Evolutionary conservation across 257 asterid species (phyloP), one percentile per base, ranked within the genome.

Genomic region (Hygrophila difformis): DNA sequence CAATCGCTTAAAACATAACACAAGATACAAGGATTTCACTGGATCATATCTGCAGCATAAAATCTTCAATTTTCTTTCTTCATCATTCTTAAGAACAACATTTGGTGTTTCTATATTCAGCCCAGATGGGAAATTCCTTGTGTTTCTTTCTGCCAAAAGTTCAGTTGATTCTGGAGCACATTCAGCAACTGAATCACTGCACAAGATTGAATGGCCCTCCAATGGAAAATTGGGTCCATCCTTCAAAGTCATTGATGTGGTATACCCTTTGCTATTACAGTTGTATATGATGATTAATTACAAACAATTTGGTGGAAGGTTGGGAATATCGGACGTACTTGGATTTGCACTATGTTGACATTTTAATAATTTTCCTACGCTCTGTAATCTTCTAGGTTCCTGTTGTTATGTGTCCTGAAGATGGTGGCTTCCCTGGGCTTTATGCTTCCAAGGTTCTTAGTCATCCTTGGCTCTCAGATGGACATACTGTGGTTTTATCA

Each of bases 391-490:
- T 51, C 56, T 63, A 91, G 99, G 94, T 91, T 64, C 84, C 93
- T 24, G 76, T 80, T 8, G 78, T 82, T 36, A 66, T 64, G 84
- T 79, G 84, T 64, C 89, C 96, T 38, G 82, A 72, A 26, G 87
- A 80, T 41, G 94, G 80, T 56, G 51, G 76, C 42, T 86, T 91
- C 71, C 99, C 96, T 7, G 99, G 99, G 51, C 61, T 91, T 47
- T 86, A 86, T 57, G 66, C 62, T 56, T 60, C 65, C 6, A 75
- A 62, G 39, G 24, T 78, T 55, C 79, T 76, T 24, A 43, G 60
- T 23, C 59, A 73, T 14, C 85, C 99, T 19, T 91, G 96, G 96
- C 94, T 86, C 51, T 86, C 96, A 19, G 95, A 91, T 72, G 96
- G 94, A 49, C 62, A 38, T 45, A 82, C 93, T 13, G 43, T 91